Base-by-base conservation (phyloP, 2,329 filamentous ascomycete genomes). In the Fusarium drepaniforme region DNA sequence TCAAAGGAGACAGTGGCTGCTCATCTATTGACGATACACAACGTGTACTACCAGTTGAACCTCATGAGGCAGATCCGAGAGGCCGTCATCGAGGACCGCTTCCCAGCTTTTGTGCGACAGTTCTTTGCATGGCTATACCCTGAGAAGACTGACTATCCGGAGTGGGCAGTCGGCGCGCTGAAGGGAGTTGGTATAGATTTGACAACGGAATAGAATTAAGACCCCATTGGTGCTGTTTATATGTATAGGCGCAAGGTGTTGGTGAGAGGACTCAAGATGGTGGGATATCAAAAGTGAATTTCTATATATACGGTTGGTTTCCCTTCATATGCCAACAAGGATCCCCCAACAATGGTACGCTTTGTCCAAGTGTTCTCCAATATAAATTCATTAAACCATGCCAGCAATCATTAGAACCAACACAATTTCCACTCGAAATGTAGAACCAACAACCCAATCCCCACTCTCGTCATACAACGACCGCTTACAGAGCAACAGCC, bases 1-100 rank as follows among this genome's bases (percentile, higher is more conserved):
- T 93, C 93, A 33, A 99, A 99, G 85, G 97, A 99, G 86, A 99
- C 97, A 1, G 96, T 94, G 2, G 95, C 96, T 9, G 97, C 97
- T 18, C 88, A 91, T 81, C 86, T 94, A 28, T 86, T 99, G 65
- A 98, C 95, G 1, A 95, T 98, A 80, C 97, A 99, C 83, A 99
- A 99, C 81, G 94, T 99, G 30, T 95, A 95, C 85, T 98, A 98
- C 80, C 91, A 98, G 81, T 87, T 99, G 64, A 89, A 93, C 70
- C 85, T 99, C 77, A 98, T 98, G 95, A 86, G 88, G 23, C 86
- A 90, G 70, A 90, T 91, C 15, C 89, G 96, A 70, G 87, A 94
- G 72, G 92, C 97, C 18, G 95, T 98, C 72, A 85, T 98, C 9
- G 93, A 93, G 71, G 95, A 98, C 81, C 84, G 87, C 62, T 98